Base-by-base conservation (phyloP, 345 rosid genomes). In the Gossypium arboreum region DNA sequence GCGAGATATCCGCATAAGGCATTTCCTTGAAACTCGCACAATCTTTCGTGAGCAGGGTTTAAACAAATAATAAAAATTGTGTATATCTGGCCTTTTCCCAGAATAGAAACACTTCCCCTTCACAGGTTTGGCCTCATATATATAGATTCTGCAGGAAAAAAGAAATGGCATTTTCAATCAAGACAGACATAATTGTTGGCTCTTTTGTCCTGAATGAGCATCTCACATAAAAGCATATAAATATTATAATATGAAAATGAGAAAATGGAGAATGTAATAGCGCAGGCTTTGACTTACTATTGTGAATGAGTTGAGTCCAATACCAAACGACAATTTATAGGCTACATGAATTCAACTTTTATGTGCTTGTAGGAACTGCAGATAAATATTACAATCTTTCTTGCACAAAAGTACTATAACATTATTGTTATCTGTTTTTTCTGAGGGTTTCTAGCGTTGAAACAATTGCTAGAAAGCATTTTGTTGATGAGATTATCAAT, bases 1-100 rank as follows among this genome's bases (percentile, higher is more conserved):
- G 54, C 7, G 1, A 62, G 78, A 75, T 75, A 58, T 67, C 68
- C 75, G 3, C 61, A 20, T 45, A 12, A 45, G 81, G 68, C 73
- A 45, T 43, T 44, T 62, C 59, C 27, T 61, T 22, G 16, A 34
- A 69, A 54, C 17, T 64, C 39, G 13, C 15, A 18, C 52, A 44
- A 55, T 15, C 17, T 41, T 55, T 72, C 64, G 3, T 20, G 25
- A 44, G 17, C 60, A 15, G 16, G 27, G 24, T 48, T 27, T 25
- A 51, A 16, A 48, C 20, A 48, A 22, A 48, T 9, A n/a, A 1
- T 5, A 34, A 43, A 9, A 51, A 4, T 5, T 13, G n/a, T 3
- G 17, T 52, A 3, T n/a, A 56, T 64, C 17, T 69, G n/a, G 73
- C 59, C 16, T 29, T 52, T 52, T 10, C 3, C 17, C 25, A 2